Evolutionary conservation across 371 early-diverging fungal genomes (phyloP).

Genomic region (Syncephalastrum racemosum): DNA sequence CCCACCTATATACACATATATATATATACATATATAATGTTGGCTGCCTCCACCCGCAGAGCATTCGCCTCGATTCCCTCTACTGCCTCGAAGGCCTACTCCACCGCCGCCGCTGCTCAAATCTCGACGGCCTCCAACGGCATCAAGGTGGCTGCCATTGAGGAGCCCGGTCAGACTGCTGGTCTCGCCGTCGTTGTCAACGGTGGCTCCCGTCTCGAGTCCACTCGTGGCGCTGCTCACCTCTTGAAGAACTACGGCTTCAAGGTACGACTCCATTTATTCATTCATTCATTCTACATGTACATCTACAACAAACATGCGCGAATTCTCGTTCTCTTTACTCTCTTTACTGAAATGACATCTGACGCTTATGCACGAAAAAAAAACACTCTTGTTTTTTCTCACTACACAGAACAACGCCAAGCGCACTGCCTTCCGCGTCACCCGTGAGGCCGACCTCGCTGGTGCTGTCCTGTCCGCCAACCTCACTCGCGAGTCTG

Average conservation of each 20-base stretch:
- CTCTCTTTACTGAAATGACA: no score
- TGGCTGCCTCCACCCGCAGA: conserved; percentile 63
- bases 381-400: not conserved
- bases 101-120: conserved; percentile 48
- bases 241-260: conserved; percentile 90
- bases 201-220: conserved; percentile 89
- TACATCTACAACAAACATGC: no score
- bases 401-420: conserved; percentile 62
- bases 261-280: conserved; percentile 77
- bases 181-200: conserved; percentile 86
- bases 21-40: no score
- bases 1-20: no score
- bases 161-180: conserved; percentile 71
- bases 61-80: conserved; percentile 58
- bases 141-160: conserved; percentile 59
- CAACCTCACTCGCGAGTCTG: conserved; percentile 79
- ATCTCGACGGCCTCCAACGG: conserved; percentile 54
- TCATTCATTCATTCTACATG: no score
- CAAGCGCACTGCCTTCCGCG: conserved; percentile 85
- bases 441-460: conserved; percentile 90
- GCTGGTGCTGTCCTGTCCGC: conserved; percentile 87
- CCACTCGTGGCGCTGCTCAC: conserved; percentile 83
- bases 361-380: not conserved
- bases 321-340: no score
- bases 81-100: conserved; percentile 55